phyloP scores from a whole-genome alignment of 2,329 filamentous ascomycete species.

The Torrubiellomyces zombiae region DNA sequence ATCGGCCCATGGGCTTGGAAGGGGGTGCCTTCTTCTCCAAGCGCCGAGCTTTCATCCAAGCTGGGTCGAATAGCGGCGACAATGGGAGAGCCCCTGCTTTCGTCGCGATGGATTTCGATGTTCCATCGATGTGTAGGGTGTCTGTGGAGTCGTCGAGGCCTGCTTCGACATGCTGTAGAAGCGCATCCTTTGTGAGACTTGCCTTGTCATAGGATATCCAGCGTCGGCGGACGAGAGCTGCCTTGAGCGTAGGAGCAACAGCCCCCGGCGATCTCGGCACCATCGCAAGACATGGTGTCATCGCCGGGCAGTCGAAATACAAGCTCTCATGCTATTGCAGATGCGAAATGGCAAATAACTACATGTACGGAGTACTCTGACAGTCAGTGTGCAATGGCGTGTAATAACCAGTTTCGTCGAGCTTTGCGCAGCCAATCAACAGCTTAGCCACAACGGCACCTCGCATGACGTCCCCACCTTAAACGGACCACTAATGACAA shows the following conservation, averaged over 20 bases:
- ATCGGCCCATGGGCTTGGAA: slow-evolving; percentile 19
- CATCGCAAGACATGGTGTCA: slow-evolving; percentile 12
- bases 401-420: no score
- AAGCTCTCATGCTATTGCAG: no score
- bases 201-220: slow-evolving; percentile 17
- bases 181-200: slow-evolving; percentile 12
- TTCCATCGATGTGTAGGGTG: slow-evolving; percentile 14
- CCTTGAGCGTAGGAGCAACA: no score
- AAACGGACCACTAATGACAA: no score
- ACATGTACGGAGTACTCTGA: no score
- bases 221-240: slow-evolving; percentile 8
- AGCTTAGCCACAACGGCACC: no score
- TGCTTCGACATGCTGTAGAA: slow-evolving; percentile 15
- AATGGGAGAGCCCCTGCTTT: slow-evolving; percentile 29
- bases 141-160: slow-evolving; percentile 15
- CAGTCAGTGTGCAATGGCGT: no score
- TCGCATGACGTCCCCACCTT: no score
- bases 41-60: slow-evolving; percentile 26
- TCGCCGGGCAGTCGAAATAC: no score
- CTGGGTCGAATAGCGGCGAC: slow-evolving; percentile 36
- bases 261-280: slow-evolving; percentile 9
- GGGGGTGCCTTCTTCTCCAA: slow-evolving; percentile 22
- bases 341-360: no score
- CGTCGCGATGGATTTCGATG: slow-evolving; percentile 27
- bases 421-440: no score